Evolutionary conservation across 805 yeast species (phyloP).

Genomic region (Ascoidea tarda): DNA sequence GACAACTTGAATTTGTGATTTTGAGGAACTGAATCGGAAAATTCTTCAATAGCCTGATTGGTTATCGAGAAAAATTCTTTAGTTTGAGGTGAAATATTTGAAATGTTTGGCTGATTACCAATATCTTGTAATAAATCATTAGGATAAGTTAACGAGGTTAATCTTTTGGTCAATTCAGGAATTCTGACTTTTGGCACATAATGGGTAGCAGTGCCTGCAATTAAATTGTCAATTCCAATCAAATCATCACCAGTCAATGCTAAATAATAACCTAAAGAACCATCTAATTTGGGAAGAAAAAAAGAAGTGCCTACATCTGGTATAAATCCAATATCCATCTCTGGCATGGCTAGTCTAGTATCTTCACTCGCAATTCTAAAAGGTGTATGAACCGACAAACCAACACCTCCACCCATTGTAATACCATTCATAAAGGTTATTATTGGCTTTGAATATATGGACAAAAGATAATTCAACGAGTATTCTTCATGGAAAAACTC

Average conservation of each 20-base stretch:
- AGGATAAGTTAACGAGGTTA: slow-evolving; percentile 37
- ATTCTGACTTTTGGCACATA: slow-evolving; percentile 58
- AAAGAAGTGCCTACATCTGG: slow-evolving; percentile 94
- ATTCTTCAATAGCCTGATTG: slow-evolving; percentile 52
- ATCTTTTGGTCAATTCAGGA: slow-evolving; percentile 43
- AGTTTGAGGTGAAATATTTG: slow-evolving; percentile 7
- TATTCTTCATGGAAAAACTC: slow-evolving; percentile 73
- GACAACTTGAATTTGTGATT: slow-evolving; percentile 45
- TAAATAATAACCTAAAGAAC: slow-evolving; percentile 70
- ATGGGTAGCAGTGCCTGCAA: slow-evolving; percentile 84
- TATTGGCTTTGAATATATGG: slow-evolving; percentile 73
- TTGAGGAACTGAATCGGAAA: slow-evolving; percentile 42
- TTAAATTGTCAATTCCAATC: slow-evolving; percentile 66
- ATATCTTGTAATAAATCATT: slow-evolving; percentile 13
- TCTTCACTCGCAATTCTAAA: slow-evolving; percentile 88
- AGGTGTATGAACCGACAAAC: slow-evolving; percentile 79
- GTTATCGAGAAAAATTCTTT: slow-evolving; percentile 36
- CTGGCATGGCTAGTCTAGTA: slow-evolving; percentile 95
- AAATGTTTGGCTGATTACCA: slow-evolving; percentile 8
- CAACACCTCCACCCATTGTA: slow-evolving; percentile 98
- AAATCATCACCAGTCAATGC: slow-evolving; percentile 79
- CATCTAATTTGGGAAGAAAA: slow-evolving; percentile 72
- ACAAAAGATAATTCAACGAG: slow-evolving; percentile 60
- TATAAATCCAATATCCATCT: slow-evolving; percentile 89
- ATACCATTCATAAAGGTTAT: slow-evolving; percentile 84